Evolutionary conservation across 345 rosid species (phyloP), one percentile per base, ranked within the genome.

Genomic region (Physaria fendleri): DNA sequence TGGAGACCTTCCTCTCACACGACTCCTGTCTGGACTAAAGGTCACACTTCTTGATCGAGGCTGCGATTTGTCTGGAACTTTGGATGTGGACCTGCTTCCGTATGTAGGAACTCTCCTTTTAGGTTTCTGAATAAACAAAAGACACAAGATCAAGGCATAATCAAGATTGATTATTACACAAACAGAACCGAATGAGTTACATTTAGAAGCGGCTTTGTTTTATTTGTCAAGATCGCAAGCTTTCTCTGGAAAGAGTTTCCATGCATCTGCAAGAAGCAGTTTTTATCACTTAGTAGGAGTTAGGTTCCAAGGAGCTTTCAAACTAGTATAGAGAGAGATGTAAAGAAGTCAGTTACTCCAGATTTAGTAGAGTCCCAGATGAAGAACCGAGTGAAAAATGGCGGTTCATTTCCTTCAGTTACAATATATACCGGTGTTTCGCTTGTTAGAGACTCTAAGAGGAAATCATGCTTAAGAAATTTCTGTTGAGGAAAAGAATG

Each of bases 1-100:
- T 12, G 97, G 99, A 63, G 99, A 94, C 75, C 99, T 82, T 47
- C 99, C 99, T 71, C 99, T 81, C 62, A 87, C 95, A 7, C 97
- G 96, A 65, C 84, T 88, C 71, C 99, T 80, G 29, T 94, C 99
- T 23, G 97, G 85, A 72, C 91, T 94, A 77, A 80, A 94, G 35
- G 99, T 90, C 88, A 90, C 70, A 72, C 99, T 94, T 78, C 99
- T 85, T 5, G 99, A 90, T 59, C 99, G 96, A 5, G 76, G 64
- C 71, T 90, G 96, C 28, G 88, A 68, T 72, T 94, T 90, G 37
- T 90, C 96, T 21, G 97, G 92, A 29, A 77, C 87, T 18, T n/a
- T n/a, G n/a, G n/a, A n/a, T n/a, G 79, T 68, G 38, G 99, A 94
- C 69, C 99, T 75, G 80, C 99, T 95, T 51, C 90, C 83, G 65